Evolutionary conservation across 2,329 filamentous ascomycete species (phyloP).

Genomic region (Trichoderma sp.): DNA sequence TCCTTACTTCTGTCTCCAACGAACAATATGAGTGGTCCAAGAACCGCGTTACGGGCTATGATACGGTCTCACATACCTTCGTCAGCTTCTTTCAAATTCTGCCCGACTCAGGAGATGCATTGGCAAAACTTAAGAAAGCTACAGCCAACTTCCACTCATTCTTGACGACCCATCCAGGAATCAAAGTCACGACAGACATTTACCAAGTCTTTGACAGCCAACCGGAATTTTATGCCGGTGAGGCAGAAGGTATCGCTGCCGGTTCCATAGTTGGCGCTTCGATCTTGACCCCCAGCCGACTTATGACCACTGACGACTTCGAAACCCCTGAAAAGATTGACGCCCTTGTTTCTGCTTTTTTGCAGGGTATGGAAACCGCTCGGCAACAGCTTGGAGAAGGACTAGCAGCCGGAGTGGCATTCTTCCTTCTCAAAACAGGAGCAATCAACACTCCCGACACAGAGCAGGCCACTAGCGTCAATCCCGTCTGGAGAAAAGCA

Average conservation of each 20-base stretch:
- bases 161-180: not conserved
- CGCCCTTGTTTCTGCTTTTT: too few species aligned
- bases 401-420: too few species aligned
- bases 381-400: too few species aligned
- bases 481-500: too few species aligned
- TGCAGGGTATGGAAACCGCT: too few species aligned
- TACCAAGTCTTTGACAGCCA: not conserved
- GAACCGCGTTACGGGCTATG: not conserved
- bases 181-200: not conserved
- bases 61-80: not conserved
- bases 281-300: not conserved
- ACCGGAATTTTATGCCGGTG: not conserved
- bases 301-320: not conserved
- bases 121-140: not conserved
- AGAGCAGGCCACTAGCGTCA: too few species aligned
- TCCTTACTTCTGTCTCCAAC: not conserved
- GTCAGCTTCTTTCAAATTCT: not conserved
- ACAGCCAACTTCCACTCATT: not conserved
- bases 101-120: not conserved
- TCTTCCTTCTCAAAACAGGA: too few species aligned
- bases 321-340: too few species aligned
- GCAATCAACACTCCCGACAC: too few species aligned
- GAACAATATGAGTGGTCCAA: not conserved
- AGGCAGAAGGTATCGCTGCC: not conserved
- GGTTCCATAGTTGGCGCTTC: not conserved